phyloP scores from a whole-genome alignment of 352 stramenopile genomes.

The Phytophthora boehmeriae region DNA sequence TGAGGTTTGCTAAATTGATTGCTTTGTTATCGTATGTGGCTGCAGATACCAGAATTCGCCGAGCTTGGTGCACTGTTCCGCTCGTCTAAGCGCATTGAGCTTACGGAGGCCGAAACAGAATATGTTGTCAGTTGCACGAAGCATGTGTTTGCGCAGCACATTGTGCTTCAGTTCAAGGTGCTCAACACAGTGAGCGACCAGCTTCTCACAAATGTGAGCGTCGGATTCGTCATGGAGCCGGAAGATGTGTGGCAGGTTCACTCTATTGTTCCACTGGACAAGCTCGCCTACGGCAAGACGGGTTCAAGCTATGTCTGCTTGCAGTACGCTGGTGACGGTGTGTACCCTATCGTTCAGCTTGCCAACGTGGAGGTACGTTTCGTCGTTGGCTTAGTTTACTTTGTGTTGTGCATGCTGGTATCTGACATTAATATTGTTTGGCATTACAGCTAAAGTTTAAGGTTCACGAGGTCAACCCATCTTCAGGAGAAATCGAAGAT shows the following conservation, averaged over 20 bases:
- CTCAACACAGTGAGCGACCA: constrained; percentile 99
- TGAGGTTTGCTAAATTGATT: constrained; percentile 2
- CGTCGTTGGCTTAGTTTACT: neutral
- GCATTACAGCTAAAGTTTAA: constrained; percentile 91
- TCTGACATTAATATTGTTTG: constrained; percentile 11
- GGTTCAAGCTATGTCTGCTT: constrained; percentile 95
- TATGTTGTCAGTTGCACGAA: constrained; percentile 98
- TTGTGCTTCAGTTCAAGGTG: constrained; percentile 98
- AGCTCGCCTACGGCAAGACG: constrained; percentile 94
- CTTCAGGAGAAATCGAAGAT: constrained; percentile 91
- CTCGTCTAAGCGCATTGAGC: constrained; percentile 87
- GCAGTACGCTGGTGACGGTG: constrained; percentile 73
- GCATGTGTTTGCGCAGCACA: constrained; percentile 96
- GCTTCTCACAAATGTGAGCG: constrained; percentile 93
- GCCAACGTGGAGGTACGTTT: constrained; percentile 85
- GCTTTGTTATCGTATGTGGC: constrained; percentile 4
- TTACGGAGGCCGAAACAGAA: constrained; percentile 98
- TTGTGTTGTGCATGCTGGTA: neutral
- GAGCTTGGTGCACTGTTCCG: constrained; percentile 94
- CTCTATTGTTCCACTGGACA: constrained; percentile 86
- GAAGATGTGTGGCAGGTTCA: constrained; percentile 93
- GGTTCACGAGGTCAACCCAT: constrained; percentile 95
- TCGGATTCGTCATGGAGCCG: constrained; percentile 91
- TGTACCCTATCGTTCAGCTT: constrained; percentile 90
- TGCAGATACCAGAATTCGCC: constrained; percentile 94